A percentile compares a stretch with the other conserved stretches of the same genome.
phyloP scores from a whole-genome alignment of 2,329 filamentous ascomycete genomes.

The Pseudogymnoascus sp. region DNA sequence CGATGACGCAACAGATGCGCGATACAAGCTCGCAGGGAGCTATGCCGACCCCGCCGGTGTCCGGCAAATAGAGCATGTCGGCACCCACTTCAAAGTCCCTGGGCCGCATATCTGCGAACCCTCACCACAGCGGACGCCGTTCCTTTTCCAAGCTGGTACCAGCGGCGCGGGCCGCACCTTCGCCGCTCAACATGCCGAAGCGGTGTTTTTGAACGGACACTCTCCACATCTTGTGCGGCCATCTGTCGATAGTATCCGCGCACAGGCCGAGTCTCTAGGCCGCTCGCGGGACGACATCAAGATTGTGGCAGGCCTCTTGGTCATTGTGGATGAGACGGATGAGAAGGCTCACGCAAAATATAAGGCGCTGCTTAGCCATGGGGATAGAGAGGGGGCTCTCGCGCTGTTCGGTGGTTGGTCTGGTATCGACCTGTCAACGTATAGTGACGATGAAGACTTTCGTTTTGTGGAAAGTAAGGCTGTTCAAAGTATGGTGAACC shows the following conservation, averaged over 20 bases:
- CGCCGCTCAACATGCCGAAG: slow-evolving; percentile 61
- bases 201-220: slow-evolving; percentile 60
- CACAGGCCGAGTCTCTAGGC: slow-evolving; percentile 44
- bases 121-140: slow-evolving; percentile 57
- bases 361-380: slow-evolving; percentile 52
- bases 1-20: slow-evolving; percentile 55
- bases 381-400: slow-evolving; percentile 57
- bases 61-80: slow-evolving; percentile 55
- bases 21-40: slow-evolving; percentile 42
- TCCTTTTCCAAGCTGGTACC: slow-evolving; percentile 62
- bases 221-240: slow-evolving; percentile 52
- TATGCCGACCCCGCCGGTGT: slow-evolving; percentile 51
- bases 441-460: slow-evolving; percentile 54
- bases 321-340: slow-evolving; percentile 57
- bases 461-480: slow-evolving; percentile 37
- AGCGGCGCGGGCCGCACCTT: slow-evolving; percentile 58
- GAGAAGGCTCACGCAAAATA: slow-evolving; percentile 60
- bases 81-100: slow-evolving; percentile 53
- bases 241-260: slow-evolving; percentile 55
- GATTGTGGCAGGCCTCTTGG: slow-evolving; percentile 61
- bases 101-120: slow-evolving; percentile 58
- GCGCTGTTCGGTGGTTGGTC: slow-evolving; percentile 57
- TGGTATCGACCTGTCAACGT: slow-evolving; percentile 25
- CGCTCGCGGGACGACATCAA: slow-evolving; percentile 56
- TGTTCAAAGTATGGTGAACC: slow-evolving; percentile 29